Evolutionary conservation across 176 grass and related monocot genomes (phyloP).

Genomic region (Paspalum notatum): DNA sequence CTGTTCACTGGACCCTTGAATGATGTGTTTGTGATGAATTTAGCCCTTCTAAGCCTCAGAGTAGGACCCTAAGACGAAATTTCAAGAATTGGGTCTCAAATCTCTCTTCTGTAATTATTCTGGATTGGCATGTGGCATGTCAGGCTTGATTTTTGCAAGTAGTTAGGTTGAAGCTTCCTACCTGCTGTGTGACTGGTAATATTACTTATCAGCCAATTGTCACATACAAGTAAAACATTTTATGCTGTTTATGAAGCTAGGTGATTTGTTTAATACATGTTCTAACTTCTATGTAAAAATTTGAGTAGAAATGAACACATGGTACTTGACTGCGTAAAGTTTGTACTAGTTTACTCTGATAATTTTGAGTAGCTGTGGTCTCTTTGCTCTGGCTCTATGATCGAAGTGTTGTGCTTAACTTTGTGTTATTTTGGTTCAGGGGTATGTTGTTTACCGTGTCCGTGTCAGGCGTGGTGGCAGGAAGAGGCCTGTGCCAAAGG

Average conservation of each 20-base stretch:
- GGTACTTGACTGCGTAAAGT: background rate
- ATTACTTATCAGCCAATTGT: background rate
- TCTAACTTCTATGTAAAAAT: background rate
- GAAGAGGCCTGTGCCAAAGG: slow-evolving; percentile 85
- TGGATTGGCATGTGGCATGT: background rate
- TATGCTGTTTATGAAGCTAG: background rate
- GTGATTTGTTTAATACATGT: background rate
- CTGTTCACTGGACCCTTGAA: background rate
- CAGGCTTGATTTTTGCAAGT: background rate
- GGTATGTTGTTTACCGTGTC: slow-evolving; percentile 65
- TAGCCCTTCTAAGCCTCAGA: too few species aligned
- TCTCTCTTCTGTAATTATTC: background rate
- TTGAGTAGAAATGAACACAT: background rate
- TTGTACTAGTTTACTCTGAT: background rate
- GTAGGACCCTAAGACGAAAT: too few species aligned
- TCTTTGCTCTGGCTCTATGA: background rate
- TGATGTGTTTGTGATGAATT: background rate
- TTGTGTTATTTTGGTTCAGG: slow-evolving; percentile 24
- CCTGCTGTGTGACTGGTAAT: background rate
- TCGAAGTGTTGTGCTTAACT: background rate
- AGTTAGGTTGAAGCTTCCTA: background rate
- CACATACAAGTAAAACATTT: background rate
- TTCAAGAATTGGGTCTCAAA: too few species aligned
- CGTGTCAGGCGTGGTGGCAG: slow-evolving; percentile 75
- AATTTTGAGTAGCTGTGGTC: background rate